These are phyloP conservation scores for Sporothrix globosa DNA, from an alignment of 2,329 filamentous ascomycete genomes.

Conservation along the genomic window DNA sequence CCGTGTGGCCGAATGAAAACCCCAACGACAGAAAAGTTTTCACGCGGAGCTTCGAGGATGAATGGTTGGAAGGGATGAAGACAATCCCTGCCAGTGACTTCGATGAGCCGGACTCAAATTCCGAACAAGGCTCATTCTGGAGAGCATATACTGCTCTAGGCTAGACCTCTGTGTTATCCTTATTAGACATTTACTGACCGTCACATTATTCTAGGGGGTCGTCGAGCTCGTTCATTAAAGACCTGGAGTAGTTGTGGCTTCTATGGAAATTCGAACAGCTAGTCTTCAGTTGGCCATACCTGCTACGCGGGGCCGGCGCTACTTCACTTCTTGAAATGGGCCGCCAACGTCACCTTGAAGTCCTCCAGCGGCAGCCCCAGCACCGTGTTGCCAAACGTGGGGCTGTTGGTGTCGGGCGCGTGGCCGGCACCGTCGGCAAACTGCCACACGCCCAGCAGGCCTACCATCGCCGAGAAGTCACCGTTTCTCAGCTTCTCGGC, in stretches of 20 bases:
- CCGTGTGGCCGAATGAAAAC: not conserved
- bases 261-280: not conserved
- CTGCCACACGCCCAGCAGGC: conserved; percentile 43
- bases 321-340: conserved; percentile 31
- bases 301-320: too few species aligned
- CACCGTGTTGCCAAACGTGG: conserved; percentile 39
- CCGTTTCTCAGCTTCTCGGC: conserved; percentile 49
- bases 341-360: conserved; percentile 32
- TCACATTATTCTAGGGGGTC: not conserved
- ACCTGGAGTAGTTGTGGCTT: not conserved
- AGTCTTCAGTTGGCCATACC: not conserved
- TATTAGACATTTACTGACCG: not conserved
- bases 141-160: not conserved
- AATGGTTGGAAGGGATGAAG: not conserved
- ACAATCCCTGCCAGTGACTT: not conserved
- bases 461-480: conserved; percentile 44
- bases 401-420: conserved; percentile 34
- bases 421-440: conserved; percentile 44
- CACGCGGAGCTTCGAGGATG: not conserved
- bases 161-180: too few species aligned
- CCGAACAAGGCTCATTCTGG: not conserved
- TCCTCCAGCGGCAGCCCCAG: conserved; percentile 39
- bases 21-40: not conserved
- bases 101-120: not conserved
- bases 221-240: not conserved